Evolutionary conservation across 768 basidiomycete species (phyloP), one percentile per base, ranked within the genome.

Genomic region (Kockovaella imperatae): DNA sequence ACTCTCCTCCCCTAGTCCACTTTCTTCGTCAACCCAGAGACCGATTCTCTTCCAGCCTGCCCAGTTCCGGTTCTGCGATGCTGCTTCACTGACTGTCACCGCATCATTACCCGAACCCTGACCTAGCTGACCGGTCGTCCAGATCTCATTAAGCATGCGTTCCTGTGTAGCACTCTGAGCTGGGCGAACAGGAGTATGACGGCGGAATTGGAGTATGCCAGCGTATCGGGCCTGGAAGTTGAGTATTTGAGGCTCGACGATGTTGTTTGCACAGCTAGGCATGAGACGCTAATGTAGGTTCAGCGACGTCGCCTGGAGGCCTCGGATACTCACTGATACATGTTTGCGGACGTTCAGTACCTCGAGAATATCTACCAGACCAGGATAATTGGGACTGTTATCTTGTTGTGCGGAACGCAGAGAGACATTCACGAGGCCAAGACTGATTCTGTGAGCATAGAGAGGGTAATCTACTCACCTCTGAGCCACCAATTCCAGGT

Each of bases 201-300:
- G 56, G 6, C 49, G 45, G 25, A 52, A 38, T 13, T 61, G 48
- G 2, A 67, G 36, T 21, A 60, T 57, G 5, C 56, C 44, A n/a
- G 56, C 54, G 42, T 62, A 58, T n/a, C 64, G 57, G 20, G 60
- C 54, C 49, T 63, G 64, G 38, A 67, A 61, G 38, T 54, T 57
- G 5, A 63, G 53, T 3, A 61, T 61, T 42, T 67, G 64, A 30
- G 59, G 59, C 31, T 63, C 57, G 28, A 63, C 57, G 14, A 55
- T 51, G 35, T 63, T 63, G 39, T 57, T 60, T 0, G 50, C 20
- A 24, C 49, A 53, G 4, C 56, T 62, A 14, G 56, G 52, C 47
- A 67, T 67, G 14, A 67, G 47, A 11, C 61, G 61, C 64, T 62
- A 32, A 29, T 17, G 29, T 5, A 15, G 36, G 13, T 25, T 34